Conservation (phyloP, 495 filamentous ascomycete genomes). For the Penicillium turbatum region DNA sequence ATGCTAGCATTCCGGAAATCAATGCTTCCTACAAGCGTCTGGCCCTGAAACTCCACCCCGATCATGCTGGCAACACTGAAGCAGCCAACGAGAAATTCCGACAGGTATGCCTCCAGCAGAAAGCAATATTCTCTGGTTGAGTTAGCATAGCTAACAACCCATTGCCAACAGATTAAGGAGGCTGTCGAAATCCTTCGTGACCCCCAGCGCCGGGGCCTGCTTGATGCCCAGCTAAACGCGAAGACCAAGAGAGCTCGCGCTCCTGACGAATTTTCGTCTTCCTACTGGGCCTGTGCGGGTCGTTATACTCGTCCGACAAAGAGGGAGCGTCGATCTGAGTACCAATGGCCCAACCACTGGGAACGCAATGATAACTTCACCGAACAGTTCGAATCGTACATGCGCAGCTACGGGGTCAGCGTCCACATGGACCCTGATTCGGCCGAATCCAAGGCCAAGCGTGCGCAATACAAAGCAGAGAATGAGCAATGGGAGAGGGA, state of each 20-base stretch:
- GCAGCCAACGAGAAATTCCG: conserved; percentile 43
- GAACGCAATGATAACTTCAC: not conserved
- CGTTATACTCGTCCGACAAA: not conserved
- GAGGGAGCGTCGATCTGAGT: not conserved
- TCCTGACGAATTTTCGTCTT: not conserved
- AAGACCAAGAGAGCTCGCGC: not conserved
- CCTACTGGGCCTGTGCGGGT: too few species aligned
- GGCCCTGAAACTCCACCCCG: conserved; percentile 57
- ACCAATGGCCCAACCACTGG: not conserved
- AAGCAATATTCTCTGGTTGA: not conserved
- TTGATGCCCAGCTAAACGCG: conserved; percentile 17
- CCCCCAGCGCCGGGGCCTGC: conserved; percentile 19
- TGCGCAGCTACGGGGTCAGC: conserved; percentile 30
- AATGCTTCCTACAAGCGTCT: conserved; percentile 42
- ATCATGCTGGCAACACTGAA: conserved; percentile 51
- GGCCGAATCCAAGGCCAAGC: conserved; percentile 22
- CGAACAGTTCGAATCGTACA: conserved; percentile 15
- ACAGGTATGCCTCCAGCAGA: conserved; percentile 16
- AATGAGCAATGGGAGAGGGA: conserved; percentile 13
- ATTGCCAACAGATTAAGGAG: conserved; percentile 30
- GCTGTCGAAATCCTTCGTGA: conserved; percentile 41
- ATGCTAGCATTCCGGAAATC: conserved; percentile 39
- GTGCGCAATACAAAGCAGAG: conserved; percentile 12
- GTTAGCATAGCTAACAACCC: not conserved
- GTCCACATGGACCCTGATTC: conserved; percentile 33